Evolutionary conservation across 495 filamentous ascomycete genomes (phyloP).

Genomic region (Neurospora pannonica): DNA sequence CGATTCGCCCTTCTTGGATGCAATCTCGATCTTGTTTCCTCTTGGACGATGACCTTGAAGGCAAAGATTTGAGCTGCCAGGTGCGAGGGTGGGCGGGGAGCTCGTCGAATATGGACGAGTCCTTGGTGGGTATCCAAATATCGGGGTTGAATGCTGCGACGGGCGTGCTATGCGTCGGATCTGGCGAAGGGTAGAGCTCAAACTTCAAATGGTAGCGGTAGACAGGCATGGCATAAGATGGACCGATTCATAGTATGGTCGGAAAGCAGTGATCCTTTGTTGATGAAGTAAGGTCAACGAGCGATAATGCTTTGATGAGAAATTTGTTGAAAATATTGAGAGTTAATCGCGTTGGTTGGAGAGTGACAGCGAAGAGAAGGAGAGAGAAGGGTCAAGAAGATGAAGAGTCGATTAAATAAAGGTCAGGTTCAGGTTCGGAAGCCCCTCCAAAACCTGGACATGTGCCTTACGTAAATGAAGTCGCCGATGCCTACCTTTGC

Average conservation of each 20-base stretch:
- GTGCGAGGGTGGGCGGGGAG: conserved; percentile 33
- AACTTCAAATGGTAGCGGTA: conserved; percentile 90
- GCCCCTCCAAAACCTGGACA: not conserved
- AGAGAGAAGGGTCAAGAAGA: not conserved
- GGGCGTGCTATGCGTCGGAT: conserved; percentile 16
- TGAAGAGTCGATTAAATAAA: not conserved
- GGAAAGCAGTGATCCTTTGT: not conserved
- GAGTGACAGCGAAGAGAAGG: not conserved
- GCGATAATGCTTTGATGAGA: not conserved
- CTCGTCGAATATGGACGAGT: conserved; percentile 35
- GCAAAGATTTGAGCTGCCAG: not conserved
- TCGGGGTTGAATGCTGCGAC: conserved; percentile 5
- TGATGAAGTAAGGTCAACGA: not conserved
- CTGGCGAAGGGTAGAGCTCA: conserved; percentile 59
- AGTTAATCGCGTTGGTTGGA: not conserved
- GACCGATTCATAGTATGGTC: not conserved
- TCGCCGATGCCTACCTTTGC: not conserved
- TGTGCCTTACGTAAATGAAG: not conserved
- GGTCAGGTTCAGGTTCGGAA: not conserved
- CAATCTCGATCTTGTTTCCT: not conserved
- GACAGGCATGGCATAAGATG: conserved; percentile 49
- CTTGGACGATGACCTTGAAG: not conserved
- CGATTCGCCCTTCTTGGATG: not conserved
- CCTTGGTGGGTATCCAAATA: conserved; percentile 30
- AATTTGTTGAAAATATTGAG: not conserved